These are phyloP conservation scores for Orychophragmus violaceus DNA, from an alignment of 345 rosid species.

Conservation along the genomic window DNA sequence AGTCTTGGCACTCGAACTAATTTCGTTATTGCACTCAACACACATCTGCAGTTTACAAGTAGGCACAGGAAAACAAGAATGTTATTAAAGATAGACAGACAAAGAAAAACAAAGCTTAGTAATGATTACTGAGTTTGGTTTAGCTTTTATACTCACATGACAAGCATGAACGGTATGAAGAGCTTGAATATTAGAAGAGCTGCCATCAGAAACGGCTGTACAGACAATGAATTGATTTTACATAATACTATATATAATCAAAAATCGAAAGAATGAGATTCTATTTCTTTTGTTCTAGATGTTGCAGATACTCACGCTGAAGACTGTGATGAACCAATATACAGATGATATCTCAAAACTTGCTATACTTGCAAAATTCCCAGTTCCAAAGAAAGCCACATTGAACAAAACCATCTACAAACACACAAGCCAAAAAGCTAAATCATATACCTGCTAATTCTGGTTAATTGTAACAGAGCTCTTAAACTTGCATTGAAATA, in stretches of 20 bases:
- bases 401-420: slow-evolving; percentile 78
- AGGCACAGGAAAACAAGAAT: too few relatives aligned
- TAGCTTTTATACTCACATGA: slow-evolving; percentile 58
- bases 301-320: slow-evolving; percentile 66
- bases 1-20: slow-evolving; percentile 63
- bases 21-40: slow-evolving; percentile 82
- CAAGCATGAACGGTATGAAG: slow-evolving; percentile 93
- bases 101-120: too few relatives aligned
- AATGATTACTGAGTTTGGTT: background rate
- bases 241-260: background rate
- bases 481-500: background rate
- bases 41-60: slow-evolving; percentile 97
- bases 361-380: slow-evolving; percentile 97
- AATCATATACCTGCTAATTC: background rate
- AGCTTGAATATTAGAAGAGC: slow-evolving; percentile 85
- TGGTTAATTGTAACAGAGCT: background rate
- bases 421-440: slow-evolving; percentile 20
- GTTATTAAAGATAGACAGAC: too few relatives aligned
- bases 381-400: slow-evolving; percentile 95
- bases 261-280: background rate
- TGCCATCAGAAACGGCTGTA: slow-evolving; percentile 97
- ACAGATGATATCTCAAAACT: slow-evolving; percentile 99
- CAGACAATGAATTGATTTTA: background rate
- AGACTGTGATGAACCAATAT: slow-evolving; percentile 84
- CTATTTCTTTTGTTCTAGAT: too few relatives aligned